phyloP scores from a whole-genome alignment of 176 grass and related monocot genomes.

The Eleusine indica region DNA sequence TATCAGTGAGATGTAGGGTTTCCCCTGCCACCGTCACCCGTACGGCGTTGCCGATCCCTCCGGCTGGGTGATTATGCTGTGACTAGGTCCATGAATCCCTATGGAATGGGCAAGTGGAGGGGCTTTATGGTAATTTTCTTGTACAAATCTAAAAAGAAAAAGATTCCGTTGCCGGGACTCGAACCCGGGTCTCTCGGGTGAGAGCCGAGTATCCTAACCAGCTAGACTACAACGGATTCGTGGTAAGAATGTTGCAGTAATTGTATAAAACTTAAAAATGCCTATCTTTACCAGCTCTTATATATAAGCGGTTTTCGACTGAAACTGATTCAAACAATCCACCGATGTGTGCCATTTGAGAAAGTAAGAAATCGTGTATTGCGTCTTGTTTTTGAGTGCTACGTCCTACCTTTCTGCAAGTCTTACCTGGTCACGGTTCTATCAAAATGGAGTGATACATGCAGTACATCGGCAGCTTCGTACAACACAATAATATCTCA shows the following conservation, averaged over 20 bases:
- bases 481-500: not conserved
- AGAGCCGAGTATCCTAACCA: conserved; percentile 98
- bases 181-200: conserved; percentile 88
- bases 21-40: no score
- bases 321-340: no score
- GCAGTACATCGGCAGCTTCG: not conserved
- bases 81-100: conserved; percentile 20
- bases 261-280: no score
- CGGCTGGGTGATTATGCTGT: not conserved
- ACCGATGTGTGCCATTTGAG: no score
- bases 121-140: not conserved
- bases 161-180: conserved; percentile 80
- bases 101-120: not conserved
- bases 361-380: no score
- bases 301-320: not conserved
- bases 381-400: not conserved
- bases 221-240: conserved; percentile 80
- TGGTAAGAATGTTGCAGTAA: not conserved
- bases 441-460: not conserved
- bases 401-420: not conserved
- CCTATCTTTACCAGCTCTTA: no score
- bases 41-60: no score
- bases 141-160: not conserved
- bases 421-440: not conserved
- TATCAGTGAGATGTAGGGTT: no score